Evolutionary conservation across 768 basidiomycete species (phyloP).

Genomic region (Megacollybia marginata): DNA sequence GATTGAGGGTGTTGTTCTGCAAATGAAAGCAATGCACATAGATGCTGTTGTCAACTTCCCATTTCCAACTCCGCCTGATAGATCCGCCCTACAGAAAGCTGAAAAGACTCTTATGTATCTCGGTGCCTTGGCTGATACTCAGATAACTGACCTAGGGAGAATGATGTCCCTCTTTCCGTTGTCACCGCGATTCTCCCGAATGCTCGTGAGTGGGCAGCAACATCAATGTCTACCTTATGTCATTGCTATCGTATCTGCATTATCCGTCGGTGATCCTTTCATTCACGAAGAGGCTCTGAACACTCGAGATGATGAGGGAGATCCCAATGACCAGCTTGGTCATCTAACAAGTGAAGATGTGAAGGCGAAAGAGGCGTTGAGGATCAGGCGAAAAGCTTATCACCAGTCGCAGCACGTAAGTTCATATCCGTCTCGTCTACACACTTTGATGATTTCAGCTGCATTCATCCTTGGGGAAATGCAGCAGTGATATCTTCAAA

Average conservation of each 20-base stretch:
- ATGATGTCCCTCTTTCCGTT: slow-evolving; percentile 93
- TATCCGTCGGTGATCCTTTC: slow-evolving; percentile 96
- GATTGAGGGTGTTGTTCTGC: slow-evolving; percentile 92
- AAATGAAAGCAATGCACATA: slow-evolving; percentile 99
- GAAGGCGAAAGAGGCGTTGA: slow-evolving; percentile 50
- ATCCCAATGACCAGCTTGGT: slow-evolving; percentile 27
- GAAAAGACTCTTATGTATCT: slow-evolving; percentile 76
- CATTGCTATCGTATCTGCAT: slow-evolving; percentile 81
- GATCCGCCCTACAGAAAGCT: slow-evolving; percentile 64
- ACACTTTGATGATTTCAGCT: slow-evolving; percentile 31
- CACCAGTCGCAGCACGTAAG: slow-evolving; percentile 76
- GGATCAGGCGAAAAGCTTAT: slow-evolving; percentile 64
- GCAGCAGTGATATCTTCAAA: slow-evolving; percentile 80
- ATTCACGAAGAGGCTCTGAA: slow-evolving; percentile 69
- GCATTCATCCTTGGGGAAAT: slow-evolving; percentile 75
- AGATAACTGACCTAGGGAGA: slow-evolving; percentile 85
- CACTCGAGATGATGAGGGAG: slow-evolving; percentile 32
- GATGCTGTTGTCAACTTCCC: slow-evolving; percentile 96
- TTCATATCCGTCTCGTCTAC: slow-evolving; percentile 1
- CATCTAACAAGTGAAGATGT: slow-evolving; percentile 40
- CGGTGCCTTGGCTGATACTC: slow-evolving; percentile 60
- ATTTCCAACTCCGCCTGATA: slow-evolving; percentile 94
- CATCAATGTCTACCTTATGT: slow-evolving; percentile 81
- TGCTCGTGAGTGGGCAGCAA: slow-evolving; percentile 89
- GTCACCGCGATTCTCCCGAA: slow-evolving; percentile 90